Base-by-base conservation (phyloP, 257 asterid genomes). In the Fraxinus excelsior region DNA sequence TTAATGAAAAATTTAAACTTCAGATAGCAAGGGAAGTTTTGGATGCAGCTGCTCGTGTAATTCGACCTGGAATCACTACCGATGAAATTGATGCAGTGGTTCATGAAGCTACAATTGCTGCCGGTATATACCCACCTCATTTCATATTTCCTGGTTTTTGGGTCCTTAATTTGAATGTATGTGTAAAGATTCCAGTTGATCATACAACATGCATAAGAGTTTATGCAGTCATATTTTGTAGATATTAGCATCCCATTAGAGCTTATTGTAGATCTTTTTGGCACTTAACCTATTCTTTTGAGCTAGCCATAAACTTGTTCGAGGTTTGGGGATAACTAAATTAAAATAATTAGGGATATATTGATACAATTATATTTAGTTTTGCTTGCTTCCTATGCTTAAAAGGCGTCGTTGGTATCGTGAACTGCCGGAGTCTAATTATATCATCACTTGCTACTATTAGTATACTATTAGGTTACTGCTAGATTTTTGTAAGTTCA, bases 41-140 rank as follows among this genome's bases (percentile, higher is more conserved):
- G 84, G 99, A 96, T 85, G 96, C 97, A 67, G 99, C 99, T 80
- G 99, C 98, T 82, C 92, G 95, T 80, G 84, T 92, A 67, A 79
- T 96, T 82, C 86, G 91, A 78, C 97, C 99, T 76, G 99, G 99
- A 75, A 85, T 96, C 80, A 96, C 98, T 60, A 93, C 99, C 4
- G 99, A 96, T 87, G 97, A 96, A 85, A 93, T 96, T 86, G 99
- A 96, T 86, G 97, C 89, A 0, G 97, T 93, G 78, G 97, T 96
- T 83, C 99, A 96, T 81, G 98, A 90, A 49, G 97, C 91, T 75
- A 93, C 97, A 16, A 80, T 91, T 82, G 89, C 96, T 85, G 97
- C 99, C 73, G 99, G 98, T 96, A 81, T 74, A 14, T 23, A 23
- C 16, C 56, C 35, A 25, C 34, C 31, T 60, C 67, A 60, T 23